These are phyloP conservation scores for Chlorella sp. DNA, from an alignment of 139 green algal species.

Conservation along the genomic window DNA sequence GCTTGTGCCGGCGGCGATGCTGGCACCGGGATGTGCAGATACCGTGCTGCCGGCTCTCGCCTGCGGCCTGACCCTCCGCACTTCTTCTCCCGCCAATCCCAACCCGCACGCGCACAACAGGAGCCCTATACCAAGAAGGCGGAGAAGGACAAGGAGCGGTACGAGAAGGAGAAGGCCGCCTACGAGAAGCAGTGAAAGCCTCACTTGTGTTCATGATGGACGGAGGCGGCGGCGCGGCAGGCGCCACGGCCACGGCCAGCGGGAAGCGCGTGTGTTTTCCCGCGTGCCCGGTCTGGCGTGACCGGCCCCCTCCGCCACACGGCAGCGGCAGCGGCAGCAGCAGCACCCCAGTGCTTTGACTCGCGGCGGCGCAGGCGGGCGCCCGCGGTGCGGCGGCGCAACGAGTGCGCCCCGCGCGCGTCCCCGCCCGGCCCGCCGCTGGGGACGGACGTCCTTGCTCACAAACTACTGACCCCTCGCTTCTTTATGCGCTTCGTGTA, in stretches of 20 bases:
- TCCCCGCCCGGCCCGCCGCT: no score
- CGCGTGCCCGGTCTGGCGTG: no score
- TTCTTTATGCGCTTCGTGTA: no score
- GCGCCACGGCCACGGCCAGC: neutral
- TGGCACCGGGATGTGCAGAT: no score
- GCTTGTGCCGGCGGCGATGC: no score
- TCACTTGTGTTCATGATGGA: neutral
- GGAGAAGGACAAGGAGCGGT: constrained; percentile 32
- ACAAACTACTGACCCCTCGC: no score
- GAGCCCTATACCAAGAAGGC: constrained; percentile 36
- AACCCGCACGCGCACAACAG: no score
- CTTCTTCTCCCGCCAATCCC: neutral
- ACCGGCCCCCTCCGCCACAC: no score
- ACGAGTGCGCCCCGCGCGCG: no score
- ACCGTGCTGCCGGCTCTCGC: no score
- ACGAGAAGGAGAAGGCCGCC: constrained; percentile 34
- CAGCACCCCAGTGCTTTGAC: neutral
- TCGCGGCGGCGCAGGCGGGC: neutral
- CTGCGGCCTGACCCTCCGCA: neutral
- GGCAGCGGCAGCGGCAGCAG: neutral
- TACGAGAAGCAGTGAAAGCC: constrained; percentile 14
- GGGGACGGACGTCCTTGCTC: no score
- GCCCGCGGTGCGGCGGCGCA: no score
- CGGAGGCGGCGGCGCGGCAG: neutral
- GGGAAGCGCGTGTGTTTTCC: neutral